phyloP scores from a whole-genome alignment of 495 filamentous ascomycete species.

The Tuber calosporum region DNA sequence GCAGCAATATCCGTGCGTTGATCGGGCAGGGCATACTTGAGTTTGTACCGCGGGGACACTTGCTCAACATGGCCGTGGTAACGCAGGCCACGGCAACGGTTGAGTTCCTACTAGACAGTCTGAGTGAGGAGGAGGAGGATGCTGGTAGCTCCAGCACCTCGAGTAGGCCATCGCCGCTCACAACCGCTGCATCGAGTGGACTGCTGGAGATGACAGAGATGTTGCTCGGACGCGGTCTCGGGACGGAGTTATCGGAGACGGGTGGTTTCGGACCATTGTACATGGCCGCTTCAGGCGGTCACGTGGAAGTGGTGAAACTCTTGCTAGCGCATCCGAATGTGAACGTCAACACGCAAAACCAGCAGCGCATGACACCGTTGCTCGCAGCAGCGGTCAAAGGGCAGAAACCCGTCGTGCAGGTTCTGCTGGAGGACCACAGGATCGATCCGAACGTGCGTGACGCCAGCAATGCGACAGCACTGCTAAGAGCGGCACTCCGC shows the following conservation, averaged over 20 bases:
- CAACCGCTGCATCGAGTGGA: not conserved
- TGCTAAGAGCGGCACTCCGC: not conserved
- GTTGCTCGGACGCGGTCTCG: not conserved
- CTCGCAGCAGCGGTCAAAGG: not conserved
- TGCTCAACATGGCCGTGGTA: not conserved
- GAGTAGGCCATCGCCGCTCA: not conserved
- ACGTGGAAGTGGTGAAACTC: not conserved
- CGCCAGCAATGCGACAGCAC: not conserved
- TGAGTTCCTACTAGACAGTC: not conserved
- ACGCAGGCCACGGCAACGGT: not conserved
- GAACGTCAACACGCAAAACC: not conserved
- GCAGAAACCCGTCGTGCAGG: not conserved
- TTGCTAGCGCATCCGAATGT: not conserved
- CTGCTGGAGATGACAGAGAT: not conserved
- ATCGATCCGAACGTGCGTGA: not conserved
- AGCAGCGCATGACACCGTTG: not conserved
- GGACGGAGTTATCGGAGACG: not conserved
- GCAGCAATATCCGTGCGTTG: not conserved
- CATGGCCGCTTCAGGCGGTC: not conserved
- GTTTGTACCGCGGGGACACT: not conserved
- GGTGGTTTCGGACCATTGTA: not conserved
- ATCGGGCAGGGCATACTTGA: not conserved
- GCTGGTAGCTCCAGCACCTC: not conserved
- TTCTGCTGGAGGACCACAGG: not conserved
- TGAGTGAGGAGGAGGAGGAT: not conserved